Conservation (phyloP, 768 basidiomycete genomes). For the Suillus subalutaceus region DNA sequence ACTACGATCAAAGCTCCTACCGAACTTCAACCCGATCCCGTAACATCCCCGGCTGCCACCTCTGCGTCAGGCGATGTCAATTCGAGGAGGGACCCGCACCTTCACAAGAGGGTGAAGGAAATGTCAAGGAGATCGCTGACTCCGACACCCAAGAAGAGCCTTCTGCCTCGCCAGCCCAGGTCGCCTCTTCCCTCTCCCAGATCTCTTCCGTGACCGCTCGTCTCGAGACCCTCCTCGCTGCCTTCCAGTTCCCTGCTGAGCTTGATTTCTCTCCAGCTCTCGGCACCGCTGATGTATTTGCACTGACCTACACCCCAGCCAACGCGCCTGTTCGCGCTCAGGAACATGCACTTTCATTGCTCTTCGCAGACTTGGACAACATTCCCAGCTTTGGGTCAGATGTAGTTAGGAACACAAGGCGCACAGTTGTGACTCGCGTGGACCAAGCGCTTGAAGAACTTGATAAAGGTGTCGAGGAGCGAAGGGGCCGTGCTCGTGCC, state of each 20-base stretch:
- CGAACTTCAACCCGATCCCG: background rate
- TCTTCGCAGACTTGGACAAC: slow-evolving; percentile 60
- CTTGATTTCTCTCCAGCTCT: slow-evolving; percentile 32
- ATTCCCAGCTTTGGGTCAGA: slow-evolving; percentile 64
- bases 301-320: slow-evolving; percentile 56
- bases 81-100: slow-evolving; percentile 3
- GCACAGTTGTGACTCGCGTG: slow-evolving; percentile 56
- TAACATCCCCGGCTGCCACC: slow-evolving; percentile 3
- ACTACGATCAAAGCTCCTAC: background rate
- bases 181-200: slow-evolving; percentile 34
- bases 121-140: slow-evolving; percentile 31
- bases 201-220: slow-evolving; percentile 45
- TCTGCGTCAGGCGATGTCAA: background rate
- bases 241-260: slow-evolving; percentile 42
- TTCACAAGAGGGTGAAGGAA: slow-evolving; percentile 36
- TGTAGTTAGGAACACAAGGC: slow-evolving; percentile 51
- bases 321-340: slow-evolving; percentile 67
- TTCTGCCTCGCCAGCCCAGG: slow-evolving; percentile 16
- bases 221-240: slow-evolving; percentile 38
- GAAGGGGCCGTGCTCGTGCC: slow-evolving; percentile 27
- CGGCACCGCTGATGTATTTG: slow-evolving; percentile 23
- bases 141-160: slow-evolving; percentile 12
- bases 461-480: slow-evolving; percentile 46
- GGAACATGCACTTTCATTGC: slow-evolving; percentile 57
- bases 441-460: slow-evolving; percentile 59